Conservation (phyloP, 768 basidiomycete species). For the Pulveroboletus sp. region DNA sequence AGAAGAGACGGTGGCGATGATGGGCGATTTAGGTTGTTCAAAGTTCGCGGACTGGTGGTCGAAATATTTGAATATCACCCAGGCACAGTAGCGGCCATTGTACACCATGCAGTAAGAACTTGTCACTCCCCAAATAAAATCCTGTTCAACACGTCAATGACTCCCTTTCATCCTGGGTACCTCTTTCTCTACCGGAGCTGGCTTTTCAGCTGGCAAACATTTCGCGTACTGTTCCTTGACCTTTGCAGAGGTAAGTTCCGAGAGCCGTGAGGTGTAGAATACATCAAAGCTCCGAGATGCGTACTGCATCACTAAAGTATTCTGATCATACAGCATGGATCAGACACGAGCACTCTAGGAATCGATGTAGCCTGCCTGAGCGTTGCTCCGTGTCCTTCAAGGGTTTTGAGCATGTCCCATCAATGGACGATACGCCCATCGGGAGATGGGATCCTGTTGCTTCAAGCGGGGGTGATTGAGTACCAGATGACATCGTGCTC, state of each 20-base stretch:
- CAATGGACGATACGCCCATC: slow-evolving; percentile 47
- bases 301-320: slow-evolving; percentile 30
- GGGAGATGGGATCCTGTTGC: slow-evolving; percentile 43
- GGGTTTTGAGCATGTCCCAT: slow-evolving; percentile 32
- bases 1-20: slow-evolving; percentile 64
- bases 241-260: not conserved
- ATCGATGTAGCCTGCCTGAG: slow-evolving; percentile 32
- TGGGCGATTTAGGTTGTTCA: slow-evolving; percentile 56
- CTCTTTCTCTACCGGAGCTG: slow-evolving; percentile 8
- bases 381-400: slow-evolving; percentile 44
- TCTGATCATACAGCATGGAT: slow-evolving; percentile 8
- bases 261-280: not conserved
- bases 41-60: slow-evolving; percentile 88
- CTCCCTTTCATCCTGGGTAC: not conserved
- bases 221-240: slow-evolving; percentile 22
- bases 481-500: slow-evolving; percentile 33
- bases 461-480: slow-evolving; percentile 55
- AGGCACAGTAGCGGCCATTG: slow-evolving; percentile 16
- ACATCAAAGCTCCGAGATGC: not conserved
- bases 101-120: slow-evolving; percentile 5
- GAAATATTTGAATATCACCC: slow-evolving; percentile 35
- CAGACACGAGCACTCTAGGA: not conserved
- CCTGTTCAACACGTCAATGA: not conserved
- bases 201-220: slow-evolving; percentile 9
- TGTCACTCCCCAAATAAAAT: not conserved